Conservation (phyloP, 805 yeast genomes). For the Starmerella etchellsii region DNA sequence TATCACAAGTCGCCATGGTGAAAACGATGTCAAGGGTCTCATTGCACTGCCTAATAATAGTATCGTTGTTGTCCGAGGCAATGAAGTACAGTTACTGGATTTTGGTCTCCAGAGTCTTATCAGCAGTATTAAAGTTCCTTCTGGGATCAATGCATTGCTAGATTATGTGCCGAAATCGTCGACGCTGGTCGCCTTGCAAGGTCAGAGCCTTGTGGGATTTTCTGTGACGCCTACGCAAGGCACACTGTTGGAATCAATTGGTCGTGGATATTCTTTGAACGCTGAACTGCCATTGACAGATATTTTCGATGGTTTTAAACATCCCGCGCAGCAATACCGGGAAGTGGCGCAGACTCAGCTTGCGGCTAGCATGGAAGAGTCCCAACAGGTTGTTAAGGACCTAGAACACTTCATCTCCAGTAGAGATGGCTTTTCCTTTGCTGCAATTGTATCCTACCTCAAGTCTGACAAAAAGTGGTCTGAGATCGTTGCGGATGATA, state of each 20-base stretch:
- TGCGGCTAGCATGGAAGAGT: constrained; percentile 26
- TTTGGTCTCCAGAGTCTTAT: constrained; percentile 9
- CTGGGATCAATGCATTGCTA: constrained; percentile 2
- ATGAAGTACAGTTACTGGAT: constrained; percentile 13
- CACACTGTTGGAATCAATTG: constrained; percentile 20
- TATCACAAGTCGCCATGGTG: background rate
- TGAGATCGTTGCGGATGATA: constrained; percentile 3
- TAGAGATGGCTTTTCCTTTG: constrained; percentile 20
- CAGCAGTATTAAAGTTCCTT: background rate
- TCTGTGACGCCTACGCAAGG: constrained; percentile 15
- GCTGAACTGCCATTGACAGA: constrained; percentile 22
- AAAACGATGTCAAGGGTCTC: constrained; percentile 4
- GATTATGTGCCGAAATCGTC: constrained; percentile 12
- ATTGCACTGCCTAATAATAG: constrained; percentile 17
- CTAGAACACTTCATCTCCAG: constrained; percentile 35
- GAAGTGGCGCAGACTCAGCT: constrained; percentile 27
- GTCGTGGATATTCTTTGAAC: constrained; percentile 16
- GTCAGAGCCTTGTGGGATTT: constrained; percentile 18
- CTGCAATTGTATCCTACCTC: constrained; percentile 15
- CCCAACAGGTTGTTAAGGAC: constrained; percentile 30
- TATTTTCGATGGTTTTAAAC: constrained; percentile 25
- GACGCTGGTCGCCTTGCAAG: constrained; percentile 10
- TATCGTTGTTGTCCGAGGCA: constrained; percentile 7
- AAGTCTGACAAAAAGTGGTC: constrained; percentile 13
- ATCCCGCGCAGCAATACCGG: constrained; percentile 20